Percentiles rank a stretch among this genome's conserved stretches.
These are phyloP conservation scores for Ustilago vetiveriae DNA, from an alignment of 1,284 basidiomycete species.

Conservation along the genomic window DNA sequence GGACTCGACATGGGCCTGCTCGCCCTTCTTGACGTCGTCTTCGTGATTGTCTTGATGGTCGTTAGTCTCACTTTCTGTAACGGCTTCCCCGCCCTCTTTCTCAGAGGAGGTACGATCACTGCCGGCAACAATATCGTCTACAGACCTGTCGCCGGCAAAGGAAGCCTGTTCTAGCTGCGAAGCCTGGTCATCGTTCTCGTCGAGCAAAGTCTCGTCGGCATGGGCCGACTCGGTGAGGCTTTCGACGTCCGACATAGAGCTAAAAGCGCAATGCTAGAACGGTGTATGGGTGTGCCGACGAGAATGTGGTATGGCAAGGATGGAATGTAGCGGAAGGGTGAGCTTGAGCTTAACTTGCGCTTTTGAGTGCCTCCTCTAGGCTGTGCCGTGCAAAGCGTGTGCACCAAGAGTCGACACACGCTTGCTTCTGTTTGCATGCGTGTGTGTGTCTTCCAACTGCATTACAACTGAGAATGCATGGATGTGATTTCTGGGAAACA, in stretches of 20 bases:
- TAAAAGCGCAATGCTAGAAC: neutral
- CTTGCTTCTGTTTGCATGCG: neutral
- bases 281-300: too few species aligned
- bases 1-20: slow-evolving; percentile 2
- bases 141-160: slow-evolving; percentile 11
- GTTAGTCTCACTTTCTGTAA: slow-evolving; percentile 2
- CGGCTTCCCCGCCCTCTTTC: slow-evolving; percentile 36
- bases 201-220: slow-evolving; percentile 7
- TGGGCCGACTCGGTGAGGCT: slow-evolving; percentile 8
- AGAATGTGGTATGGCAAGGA: too few species aligned
- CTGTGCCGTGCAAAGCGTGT: slow-evolving; percentile 1
- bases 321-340: too few species aligned
- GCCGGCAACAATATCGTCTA: slow-evolving; percentile 15
- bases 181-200: slow-evolving; percentile 7
- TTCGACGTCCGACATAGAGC: slow-evolving; percentile 24
- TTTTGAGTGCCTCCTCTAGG: too few species aligned
- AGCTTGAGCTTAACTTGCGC: too few species aligned
- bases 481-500: slow-evolving; percentile 38
- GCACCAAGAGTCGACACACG: slow-evolving; percentile 1
- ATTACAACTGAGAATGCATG: neutral
- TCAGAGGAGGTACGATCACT: slow-evolving; percentile 41
- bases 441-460: slow-evolving; percentile 8
- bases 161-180: slow-evolving; percentile 10
- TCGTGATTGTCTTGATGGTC: slow-evolving; percentile 6
- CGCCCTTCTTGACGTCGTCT: slow-evolving; percentile 6